A percentile compares a stretch with the other conserved stretches of the same genome.
Evolutionary conservation across 208 protist species (phyloP).

Genomic region (Kentomonas sorsogonicus): DNA sequence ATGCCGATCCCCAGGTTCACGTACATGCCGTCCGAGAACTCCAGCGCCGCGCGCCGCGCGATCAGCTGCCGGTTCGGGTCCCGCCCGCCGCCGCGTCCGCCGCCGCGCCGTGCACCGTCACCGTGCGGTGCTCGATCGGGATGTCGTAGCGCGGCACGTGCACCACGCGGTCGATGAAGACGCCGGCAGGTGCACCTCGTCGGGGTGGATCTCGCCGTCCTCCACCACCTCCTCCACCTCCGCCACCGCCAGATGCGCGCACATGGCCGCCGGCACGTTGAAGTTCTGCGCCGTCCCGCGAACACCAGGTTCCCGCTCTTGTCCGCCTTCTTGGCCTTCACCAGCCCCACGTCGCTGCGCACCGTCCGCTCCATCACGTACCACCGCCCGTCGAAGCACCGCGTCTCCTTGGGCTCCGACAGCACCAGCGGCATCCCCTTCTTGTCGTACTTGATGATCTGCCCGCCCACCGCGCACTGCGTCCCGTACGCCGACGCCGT

Average conservation of each 20-base stretch:
- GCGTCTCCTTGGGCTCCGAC: constrained; percentile 77
- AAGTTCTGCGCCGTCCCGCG: constrained; percentile 94
- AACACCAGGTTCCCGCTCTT: constrained; percentile 76
- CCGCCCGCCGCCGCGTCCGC: constrained; percentile 30
- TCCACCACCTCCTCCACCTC: constrained; percentile 96
- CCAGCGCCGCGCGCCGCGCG: constrained; percentile 90
- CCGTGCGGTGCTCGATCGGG: constrained; percentile 48
- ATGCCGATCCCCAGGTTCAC: constrained; percentile 97
- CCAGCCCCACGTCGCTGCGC: constrained; percentile 87
- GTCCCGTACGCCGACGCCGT: constrained; percentile 95
- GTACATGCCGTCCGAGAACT: constrained; percentile 95
- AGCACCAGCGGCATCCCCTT: constrained; percentile 58
- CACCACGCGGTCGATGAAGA: constrained; percentile 93
- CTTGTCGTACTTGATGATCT: constrained; percentile 93
- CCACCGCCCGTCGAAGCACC: constrained; percentile 82
- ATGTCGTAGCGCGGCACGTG: constrained; percentile 43
- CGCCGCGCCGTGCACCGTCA: constrained; percentile 21
- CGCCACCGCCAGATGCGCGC: constrained; percentile 88
- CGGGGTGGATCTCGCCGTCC: constrained; percentile 87
- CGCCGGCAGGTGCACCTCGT: constrained; percentile 92
- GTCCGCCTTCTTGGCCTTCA: constrained; percentile 95
- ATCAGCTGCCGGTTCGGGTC: constrained; percentile 81
- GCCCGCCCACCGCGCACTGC: constrained; percentile 78
- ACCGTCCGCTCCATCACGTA: constrained; percentile 93
- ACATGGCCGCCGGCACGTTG: constrained; percentile 88